Conservation (phyloP, 768 basidiomycete genomes). For the Termitomyces sp. region DNA sequence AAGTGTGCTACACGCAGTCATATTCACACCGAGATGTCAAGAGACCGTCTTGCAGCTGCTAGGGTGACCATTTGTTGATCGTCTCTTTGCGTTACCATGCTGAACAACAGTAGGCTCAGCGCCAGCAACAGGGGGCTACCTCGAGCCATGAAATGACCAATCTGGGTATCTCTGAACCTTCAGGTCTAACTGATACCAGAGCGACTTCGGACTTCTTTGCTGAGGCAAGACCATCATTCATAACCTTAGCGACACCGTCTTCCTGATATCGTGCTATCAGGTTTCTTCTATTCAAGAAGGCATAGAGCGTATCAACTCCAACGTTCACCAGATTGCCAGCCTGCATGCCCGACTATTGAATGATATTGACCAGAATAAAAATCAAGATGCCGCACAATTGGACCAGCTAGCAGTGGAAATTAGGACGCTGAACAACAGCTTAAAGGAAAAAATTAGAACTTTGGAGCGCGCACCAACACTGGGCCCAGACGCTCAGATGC, state of each 20-base stretch:
- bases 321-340: constrained; percentile 33
- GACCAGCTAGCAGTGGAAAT: constrained; percentile 60
- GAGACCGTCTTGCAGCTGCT: constrained; percentile 36
- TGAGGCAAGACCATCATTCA: constrained; percentile 24
- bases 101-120: constrained; percentile 26
- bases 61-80: constrained; percentile 24
- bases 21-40: constrained; percentile 22
- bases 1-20: constrained; percentile 1
- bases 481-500: constrained; percentile 31
- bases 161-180: constrained; percentile 14
- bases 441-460: constrained; percentile 58
- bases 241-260: not conserved
- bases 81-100: not conserved
- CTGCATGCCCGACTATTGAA: constrained; percentile 36
- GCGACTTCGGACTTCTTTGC: constrained; percentile 28
- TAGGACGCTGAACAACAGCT: constrained; percentile 48
- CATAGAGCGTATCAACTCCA: constrained; percentile 34
- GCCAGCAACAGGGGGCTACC: constrained; percentile 21
- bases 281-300: constrained; percentile 37
- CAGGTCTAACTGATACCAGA: constrained; percentile 11
- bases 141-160: constrained; percentile 28
- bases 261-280: constrained; percentile 18
- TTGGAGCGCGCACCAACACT: constrained; percentile 34
- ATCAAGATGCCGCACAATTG: constrained; percentile 34
- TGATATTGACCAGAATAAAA: constrained; percentile 27